These are phyloP conservation scores for Blastobotrys chiropterorum DNA, from an alignment of 805 yeast genomes.

Conservation along the genomic window DNA sequence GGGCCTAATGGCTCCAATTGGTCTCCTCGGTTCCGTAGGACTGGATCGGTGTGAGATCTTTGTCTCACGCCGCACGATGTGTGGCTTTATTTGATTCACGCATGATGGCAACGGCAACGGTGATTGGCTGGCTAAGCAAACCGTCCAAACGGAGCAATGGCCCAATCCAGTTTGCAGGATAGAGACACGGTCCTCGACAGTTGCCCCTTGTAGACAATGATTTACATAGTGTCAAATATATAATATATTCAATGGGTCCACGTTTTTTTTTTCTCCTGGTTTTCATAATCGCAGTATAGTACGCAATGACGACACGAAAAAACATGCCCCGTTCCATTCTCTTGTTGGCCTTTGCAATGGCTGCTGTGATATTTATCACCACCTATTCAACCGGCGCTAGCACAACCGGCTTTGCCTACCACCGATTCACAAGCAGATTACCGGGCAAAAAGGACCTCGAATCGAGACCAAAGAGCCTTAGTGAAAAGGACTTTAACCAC, in stretches of 20 bases:
- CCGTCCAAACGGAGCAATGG: background rate
- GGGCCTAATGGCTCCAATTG: no score
- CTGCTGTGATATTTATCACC: background rate
- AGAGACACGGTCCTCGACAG: background rate
- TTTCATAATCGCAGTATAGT: background rate
- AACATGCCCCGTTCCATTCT: background rate
- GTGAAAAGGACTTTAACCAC: background rate
- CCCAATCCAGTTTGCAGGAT: background rate
- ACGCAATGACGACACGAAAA: background rate
- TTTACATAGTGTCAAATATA: background rate
- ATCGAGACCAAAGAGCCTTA: background rate
- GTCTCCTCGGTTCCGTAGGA: no score
- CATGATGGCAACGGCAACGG: background rate
- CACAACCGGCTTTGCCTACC: background rate
- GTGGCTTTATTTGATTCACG: background rate
- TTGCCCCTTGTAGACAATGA: background rate
- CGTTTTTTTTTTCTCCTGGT: background rate
- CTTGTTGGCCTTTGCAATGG: background rate
- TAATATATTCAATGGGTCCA: background rate
- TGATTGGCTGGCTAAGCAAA: background rate
- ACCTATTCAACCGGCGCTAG: background rate
- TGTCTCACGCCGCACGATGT: background rate
- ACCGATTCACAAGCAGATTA: background rate
- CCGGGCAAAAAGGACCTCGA: background rate
- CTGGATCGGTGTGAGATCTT: no score